Percentiles rank a stretch among this genome's conserved stretches.
Evolutionary conservation across 768 basidiomycete species (phyloP).

Genomic region (Hysterangium stoloniferum): DNA sequence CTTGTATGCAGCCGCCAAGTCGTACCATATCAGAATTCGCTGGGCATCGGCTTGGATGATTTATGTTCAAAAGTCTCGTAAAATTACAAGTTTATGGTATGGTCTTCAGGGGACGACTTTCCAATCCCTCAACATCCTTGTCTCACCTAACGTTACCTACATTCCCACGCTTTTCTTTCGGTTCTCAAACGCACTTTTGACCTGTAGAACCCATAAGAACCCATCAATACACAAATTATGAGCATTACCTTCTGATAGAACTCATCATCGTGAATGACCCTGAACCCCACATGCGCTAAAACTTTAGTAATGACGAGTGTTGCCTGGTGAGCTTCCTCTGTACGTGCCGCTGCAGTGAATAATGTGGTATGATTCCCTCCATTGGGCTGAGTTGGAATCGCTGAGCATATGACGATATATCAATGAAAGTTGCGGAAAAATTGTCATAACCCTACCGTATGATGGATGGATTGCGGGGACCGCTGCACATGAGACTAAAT

Average conservation of each 20-base stretch:
- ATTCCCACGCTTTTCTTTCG: too few species aligned
- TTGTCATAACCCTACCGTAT: conserved; percentile 37
- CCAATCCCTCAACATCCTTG: too few species aligned
- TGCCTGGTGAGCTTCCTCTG: conserved; percentile 53
- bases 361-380: conserved; percentile 75
- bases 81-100: too few species aligned
- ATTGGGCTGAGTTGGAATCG: conserved; percentile 62
- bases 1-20: too few species aligned
- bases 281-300: conserved; percentile 60
- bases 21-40: too few species aligned
- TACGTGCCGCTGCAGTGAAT: conserved; percentile 59
- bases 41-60: too few species aligned
- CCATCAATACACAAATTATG: too few species aligned
- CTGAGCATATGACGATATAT: conserved; percentile 27
- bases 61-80: too few species aligned
- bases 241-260: conserved; percentile 56
- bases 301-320: conserved; percentile 63
- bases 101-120: too few species aligned
- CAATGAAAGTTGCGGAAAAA: conserved; percentile 2
- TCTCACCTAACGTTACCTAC: too few species aligned
- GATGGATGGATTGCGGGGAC: conserved; percentile 56
- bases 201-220: too few species aligned
- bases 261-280: conserved; percentile 57
- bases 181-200: too few species aligned
- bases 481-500: conserved; percentile 29